A percentile compares a stretch with the other conserved stretches of the same genome.
Conservation (phyloP, 2,329 filamentous ascomycete genomes). For the Penicillium capsulatum region DNA sequence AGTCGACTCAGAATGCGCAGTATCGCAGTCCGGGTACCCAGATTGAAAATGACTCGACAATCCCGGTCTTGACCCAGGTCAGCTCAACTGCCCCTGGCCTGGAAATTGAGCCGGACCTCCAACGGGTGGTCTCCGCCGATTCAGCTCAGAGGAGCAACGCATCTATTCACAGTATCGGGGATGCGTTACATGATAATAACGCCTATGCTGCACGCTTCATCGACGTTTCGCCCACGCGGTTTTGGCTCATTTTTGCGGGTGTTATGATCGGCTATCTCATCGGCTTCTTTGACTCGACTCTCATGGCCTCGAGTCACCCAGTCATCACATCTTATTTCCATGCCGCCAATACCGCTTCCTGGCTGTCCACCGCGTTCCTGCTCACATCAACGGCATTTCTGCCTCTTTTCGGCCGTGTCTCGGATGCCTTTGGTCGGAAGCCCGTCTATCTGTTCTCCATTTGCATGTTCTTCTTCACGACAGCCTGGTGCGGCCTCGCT, state of each 20-base stretch:
- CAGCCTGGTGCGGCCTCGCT: constrained; percentile 66
- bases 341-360: constrained; percentile 73
- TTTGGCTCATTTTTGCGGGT: constrained; percentile 60
- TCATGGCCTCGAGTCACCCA: constrained; percentile 77
- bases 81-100: constrained; percentile 27
- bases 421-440: constrained; percentile 68
- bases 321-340: constrained; percentile 77
- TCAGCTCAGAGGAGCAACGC: constrained; percentile 10
- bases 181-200: constrained; percentile 8
- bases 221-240: constrained; percentile 43
- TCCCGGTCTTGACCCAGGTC: constrained; percentile 22
- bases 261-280: constrained; percentile 57
- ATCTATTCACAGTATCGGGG: constrained; percentile 7
- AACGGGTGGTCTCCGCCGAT: constrained; percentile 18
- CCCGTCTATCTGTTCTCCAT: constrained; percentile 62
- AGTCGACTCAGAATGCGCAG: constrained; percentile 8
- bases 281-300: constrained; percentile 67
- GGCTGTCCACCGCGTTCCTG: constrained; percentile 75
- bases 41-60: constrained; percentile 18
- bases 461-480: constrained; percentile 60
- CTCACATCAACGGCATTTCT: constrained; percentile 73
- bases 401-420: constrained; percentile 68
- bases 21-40: constrained; percentile 6
- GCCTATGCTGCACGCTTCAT: constrained; percentile 35
- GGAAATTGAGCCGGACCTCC: constrained; percentile 26